phyloP scores from a whole-genome alignment of 2,329 filamentous ascomycete genomes.

The Colletotrichum liaoningense region DNA sequence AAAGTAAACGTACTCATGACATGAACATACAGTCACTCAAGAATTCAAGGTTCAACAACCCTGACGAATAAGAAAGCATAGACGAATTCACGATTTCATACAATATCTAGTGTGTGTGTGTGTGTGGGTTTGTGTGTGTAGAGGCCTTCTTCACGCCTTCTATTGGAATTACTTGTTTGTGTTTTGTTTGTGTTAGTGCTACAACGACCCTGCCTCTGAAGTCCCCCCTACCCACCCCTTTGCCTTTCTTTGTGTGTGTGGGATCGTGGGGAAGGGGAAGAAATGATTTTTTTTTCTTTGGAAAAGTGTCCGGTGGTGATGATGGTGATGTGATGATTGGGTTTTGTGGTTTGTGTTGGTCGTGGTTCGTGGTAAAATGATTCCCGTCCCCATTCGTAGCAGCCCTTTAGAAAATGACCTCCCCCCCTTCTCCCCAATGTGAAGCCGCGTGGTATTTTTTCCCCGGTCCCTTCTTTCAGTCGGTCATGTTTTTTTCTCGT shows the following conservation, averaged over 20 bases:
- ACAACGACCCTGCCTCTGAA: conserved; percentile 24
- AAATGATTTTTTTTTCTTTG: conserved; percentile 12
- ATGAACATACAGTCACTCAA: too few species aligned
- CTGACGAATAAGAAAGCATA: background rate
- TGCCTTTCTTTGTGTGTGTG: background rate
- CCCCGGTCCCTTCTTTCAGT: conserved; percentile 26
- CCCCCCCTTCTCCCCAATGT: background rate
- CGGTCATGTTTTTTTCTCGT: conserved; percentile 27
- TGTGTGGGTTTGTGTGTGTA: background rate
- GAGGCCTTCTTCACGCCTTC: conserved; percentile 26
- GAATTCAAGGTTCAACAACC: background rate
- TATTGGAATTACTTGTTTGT: conserved; percentile 29
- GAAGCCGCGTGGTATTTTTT: conserved; percentile 34
- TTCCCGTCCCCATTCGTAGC: conserved; percentile 30
- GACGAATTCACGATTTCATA: background rate
- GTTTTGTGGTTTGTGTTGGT: conserved; percentile 15
- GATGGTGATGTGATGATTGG: conserved; percentile 5
- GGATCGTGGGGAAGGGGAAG: background rate
- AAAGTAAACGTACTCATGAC: too few species aligned
- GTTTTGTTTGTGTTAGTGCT: conserved; percentile 26
- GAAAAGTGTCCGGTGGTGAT: background rate
- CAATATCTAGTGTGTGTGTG: background rate
- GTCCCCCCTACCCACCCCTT: background rate
- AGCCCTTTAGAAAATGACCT: conserved; percentile 29
- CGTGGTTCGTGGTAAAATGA: conserved; percentile 10